Evolutionary conservation across 2,329 filamentous ascomycete genomes (phyloP).

Genomic region (Ascocoryne sarcoides): DNA sequence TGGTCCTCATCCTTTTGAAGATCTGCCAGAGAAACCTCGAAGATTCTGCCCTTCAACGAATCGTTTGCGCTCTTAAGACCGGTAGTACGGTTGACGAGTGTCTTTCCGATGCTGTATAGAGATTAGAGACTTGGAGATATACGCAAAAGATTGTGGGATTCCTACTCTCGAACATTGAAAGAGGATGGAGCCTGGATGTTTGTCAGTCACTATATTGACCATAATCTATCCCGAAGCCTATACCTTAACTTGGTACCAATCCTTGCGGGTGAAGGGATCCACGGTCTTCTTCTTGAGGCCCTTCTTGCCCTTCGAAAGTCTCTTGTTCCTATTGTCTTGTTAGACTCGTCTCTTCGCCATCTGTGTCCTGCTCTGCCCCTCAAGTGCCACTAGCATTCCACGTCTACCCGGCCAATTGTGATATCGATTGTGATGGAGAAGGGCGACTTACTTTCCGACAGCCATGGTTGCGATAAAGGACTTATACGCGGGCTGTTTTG

Average conservation of each 20-base stretch:
- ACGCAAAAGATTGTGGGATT: constrained; percentile 10
- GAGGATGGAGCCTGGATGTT: constrained; percentile 71
- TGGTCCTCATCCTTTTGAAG: constrained; percentile 99
- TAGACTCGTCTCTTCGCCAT: constrained; percentile 16
- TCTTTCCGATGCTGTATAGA: constrained; percentile 85
- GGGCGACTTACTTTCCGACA: constrained; percentile 62
- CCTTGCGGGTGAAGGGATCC: constrained; percentile 97
- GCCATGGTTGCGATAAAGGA: constrained; percentile 61
- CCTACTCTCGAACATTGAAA: constrained; percentile 91
- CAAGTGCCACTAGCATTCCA: neutral
- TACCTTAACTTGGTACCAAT: constrained; percentile 98
- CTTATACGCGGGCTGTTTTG: constrained; percentile 25
- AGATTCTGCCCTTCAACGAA: constrained; percentile 94
- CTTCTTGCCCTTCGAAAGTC: constrained; percentile 99
- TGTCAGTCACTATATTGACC: constrained; percentile 20
- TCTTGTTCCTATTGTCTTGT: constrained; percentile 74
- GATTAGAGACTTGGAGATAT: constrained; percentile 26
- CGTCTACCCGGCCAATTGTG: constrained; percentile 2
- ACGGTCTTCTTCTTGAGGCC: constrained; percentile 99
- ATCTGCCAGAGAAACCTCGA: constrained; percentile 98
- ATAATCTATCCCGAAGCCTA: constrained; percentile 20
- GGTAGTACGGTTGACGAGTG: constrained; percentile 96
- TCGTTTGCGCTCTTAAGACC: constrained; percentile 99
- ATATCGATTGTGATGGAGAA: constrained; percentile 5
- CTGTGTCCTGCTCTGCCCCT: constrained; percentile 16